Conservation (phyloP, 2,329 filamentous ascomycete species). For the Xylaria sp. region DNA sequence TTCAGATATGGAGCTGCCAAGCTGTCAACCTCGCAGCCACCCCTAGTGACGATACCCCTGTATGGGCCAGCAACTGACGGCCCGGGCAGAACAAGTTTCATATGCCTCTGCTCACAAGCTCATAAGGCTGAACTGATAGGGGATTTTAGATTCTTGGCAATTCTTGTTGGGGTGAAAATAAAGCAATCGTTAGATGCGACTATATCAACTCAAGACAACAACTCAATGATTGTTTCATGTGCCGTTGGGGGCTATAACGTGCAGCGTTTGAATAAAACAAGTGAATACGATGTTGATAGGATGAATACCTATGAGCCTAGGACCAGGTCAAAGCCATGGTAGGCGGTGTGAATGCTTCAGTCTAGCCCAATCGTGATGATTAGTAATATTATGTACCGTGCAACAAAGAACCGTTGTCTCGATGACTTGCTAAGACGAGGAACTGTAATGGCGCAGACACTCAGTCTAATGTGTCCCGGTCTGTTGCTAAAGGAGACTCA, state of each 20-base stretch:
- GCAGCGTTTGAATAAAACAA: background rate
- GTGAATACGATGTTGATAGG: too few relatives aligned
- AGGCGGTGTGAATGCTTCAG: too few relatives aligned
- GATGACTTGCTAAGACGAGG: background rate
- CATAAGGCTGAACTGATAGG: background rate
- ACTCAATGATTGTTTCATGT: background rate
- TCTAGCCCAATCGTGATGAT: too few relatives aligned
- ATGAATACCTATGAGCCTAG: too few relatives aligned
- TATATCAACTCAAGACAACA: background rate
- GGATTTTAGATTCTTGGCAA: background rate
- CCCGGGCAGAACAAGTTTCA: background rate
- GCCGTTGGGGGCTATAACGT: background rate
- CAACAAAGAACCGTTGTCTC: background rate
- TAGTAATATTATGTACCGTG: too few relatives aligned
- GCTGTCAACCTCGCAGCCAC: background rate
- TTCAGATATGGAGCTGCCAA: background rate
- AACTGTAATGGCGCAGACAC: background rate
- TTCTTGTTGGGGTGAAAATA: background rate
- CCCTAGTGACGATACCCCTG: background rate
- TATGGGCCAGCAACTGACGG: background rate
- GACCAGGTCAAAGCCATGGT: too few relatives aligned
- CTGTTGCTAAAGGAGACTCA: background rate
- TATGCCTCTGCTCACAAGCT: background rate
- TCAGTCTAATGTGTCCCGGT: constrained; percentile 18
- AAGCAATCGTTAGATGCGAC: background rate